These are phyloP conservation scores for Beta vulgaris DNA, from an alignment of 148 eudicot genomes.

Conservation along the genomic window DNA sequence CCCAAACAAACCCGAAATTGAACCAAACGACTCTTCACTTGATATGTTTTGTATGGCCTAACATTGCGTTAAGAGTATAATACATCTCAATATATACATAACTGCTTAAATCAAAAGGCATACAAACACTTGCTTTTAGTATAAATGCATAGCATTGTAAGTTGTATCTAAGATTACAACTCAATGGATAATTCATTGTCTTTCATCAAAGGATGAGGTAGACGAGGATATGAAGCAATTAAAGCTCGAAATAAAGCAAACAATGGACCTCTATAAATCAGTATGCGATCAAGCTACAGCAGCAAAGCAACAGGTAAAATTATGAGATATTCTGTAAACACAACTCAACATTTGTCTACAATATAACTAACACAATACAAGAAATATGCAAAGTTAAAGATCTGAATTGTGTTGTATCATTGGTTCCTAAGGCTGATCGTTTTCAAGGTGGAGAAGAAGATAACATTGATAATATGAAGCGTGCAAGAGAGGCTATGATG, in stretches of 20 bases:
- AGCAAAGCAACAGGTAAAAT: slow-evolving; percentile 44
- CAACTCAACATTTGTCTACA: neutral
- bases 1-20: too few species aligned
- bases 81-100: too few species aligned
- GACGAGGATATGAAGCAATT: slow-evolving; percentile 59
- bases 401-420: neutral
- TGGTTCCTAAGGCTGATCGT: slow-evolving; percentile 26
- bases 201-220: slow-evolving; percentile 40
- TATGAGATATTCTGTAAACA: neutral
- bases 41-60: too few species aligned
- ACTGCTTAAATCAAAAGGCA: too few species aligned
- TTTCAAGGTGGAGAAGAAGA: slow-evolving; percentile 39
- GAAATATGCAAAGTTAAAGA: neutral
- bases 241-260: slow-evolving; percentile 48
- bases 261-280: slow-evolving; percentile 46
- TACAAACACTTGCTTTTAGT: neutral
- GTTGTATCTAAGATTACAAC: too few species aligned
- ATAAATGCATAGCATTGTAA: neutral
- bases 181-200: neutral
- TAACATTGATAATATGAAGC: slow-evolving; percentile 33
- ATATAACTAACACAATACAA: too few species aligned
- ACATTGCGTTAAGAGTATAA: neutral
- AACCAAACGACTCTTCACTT: too few species aligned
- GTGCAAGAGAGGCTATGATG: slow-evolving; percentile 40
- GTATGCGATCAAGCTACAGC: slow-evolving; percentile 42